Evolutionary conservation across 202 grass and related monocot genomes (phyloP), one percentile per base, ranked within the genome.

Genomic region (Bolboschoenoplectus hybrid): DNA sequence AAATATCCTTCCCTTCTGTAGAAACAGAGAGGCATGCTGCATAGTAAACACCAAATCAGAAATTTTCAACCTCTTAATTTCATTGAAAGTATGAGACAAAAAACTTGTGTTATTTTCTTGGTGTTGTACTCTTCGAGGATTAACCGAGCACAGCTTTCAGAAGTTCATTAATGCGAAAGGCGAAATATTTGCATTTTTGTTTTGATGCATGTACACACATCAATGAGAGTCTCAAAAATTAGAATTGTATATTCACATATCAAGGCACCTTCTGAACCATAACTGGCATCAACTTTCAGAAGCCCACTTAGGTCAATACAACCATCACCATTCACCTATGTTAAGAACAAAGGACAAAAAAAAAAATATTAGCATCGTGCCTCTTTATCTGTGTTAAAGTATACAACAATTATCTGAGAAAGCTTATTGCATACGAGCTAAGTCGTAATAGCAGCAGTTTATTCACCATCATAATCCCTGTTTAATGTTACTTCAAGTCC

Each of bases 231-330:
- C 45, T 14, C 45, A 46, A 17, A 36, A 57, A 16, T 67, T 83
- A 52, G 46, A 71, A 82, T 8, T 16, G 26, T 13, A 2, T 78
- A 61, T 47, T 79, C 43, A 38, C 7, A 72, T 64, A 41, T 68
- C 20, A 72, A 87, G 65, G 58, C 5, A 91, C 90, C 90, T 83
- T 89, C n/a, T 81, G 87, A 89, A 84, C 90, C 90, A 89, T 80
- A 91, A 35, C 26, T 55, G 39, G 73, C n/a, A 2, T 43, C 50
- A 50, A 90, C 89, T 85, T 38, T 86, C 62, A 91, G 79, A 35
- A 70, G 55, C 51, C 90, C 84, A 81, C 53, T 39, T 50, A 91
- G 87, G 65, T 86, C 72, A 20, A 91, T 65, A 85, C 67, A 67
- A 2, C 90, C 90, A 2, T 81, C 6, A 13, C 36, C 10, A 36